Conservation (phyloP, 2,329 filamentous ascomycete genomes). For the Rhynchosporium graminicola region DNA sequence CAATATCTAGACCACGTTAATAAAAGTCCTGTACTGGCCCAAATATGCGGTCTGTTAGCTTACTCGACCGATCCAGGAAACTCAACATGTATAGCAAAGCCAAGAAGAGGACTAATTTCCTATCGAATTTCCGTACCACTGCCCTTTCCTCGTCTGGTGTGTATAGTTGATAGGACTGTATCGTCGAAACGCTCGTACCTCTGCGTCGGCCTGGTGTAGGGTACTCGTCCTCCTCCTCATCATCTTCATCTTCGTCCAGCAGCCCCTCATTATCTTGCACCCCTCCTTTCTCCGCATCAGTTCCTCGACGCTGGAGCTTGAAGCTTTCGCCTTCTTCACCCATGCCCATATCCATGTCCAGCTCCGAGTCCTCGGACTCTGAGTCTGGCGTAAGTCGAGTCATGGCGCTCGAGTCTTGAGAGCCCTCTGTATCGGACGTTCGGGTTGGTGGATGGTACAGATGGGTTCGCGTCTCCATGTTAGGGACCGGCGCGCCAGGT, state of each 20-base stretch:
- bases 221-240: conserved; percentile 25
- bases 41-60: conserved; percentile 28
- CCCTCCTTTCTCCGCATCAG: conserved; percentile 20
- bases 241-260: conserved; percentile 20
- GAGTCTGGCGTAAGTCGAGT: conserved; percentile 35
- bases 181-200: conserved; percentile 34
- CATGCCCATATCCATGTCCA: conserved; percentile 31
- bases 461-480: conserved; percentile 22
- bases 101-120: conserved; percentile 76
- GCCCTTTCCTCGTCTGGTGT: conserved; percentile 69
- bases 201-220: conserved; percentile 25
- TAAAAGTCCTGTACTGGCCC: background rate
- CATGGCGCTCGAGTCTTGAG: conserved; percentile 32
- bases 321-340: conserved; percentile 29
- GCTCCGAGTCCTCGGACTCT: conserved; percentile 34
- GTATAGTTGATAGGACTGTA: conserved; percentile 53
- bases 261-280: conserved; percentile 20
- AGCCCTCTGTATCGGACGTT: conserved; percentile 25
- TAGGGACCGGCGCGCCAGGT: background rate
- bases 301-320: conserved; percentile 24
- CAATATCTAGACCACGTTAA: conserved; percentile 51
- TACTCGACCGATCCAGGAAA: conserved; percentile 85
- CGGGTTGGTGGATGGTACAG: conserved; percentile 10
- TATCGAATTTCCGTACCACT: conserved; percentile 75
- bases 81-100: conserved; percentile 80